phyloP scores from a whole-genome alignment of 371 early-diverging fungal genomes.

The Entomophthora muscae region DNA sequence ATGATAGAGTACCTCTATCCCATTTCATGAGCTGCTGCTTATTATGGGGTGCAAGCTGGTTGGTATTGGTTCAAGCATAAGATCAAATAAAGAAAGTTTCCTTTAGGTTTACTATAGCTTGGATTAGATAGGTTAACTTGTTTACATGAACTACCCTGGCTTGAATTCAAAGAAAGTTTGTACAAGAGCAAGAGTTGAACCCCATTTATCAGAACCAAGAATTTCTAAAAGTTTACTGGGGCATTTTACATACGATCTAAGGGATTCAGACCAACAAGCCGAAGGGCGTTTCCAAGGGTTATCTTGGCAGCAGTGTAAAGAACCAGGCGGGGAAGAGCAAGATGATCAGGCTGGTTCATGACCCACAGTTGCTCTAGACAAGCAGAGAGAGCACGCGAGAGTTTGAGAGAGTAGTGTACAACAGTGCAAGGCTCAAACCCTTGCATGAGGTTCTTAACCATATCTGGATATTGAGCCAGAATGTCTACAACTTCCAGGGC shows the following conservation, averaged over 20 bases:
- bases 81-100: too few relatives aligned
- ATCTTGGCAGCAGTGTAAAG: constrained; percentile 53
- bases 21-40: too few relatives aligned
- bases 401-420: constrained; percentile 80
- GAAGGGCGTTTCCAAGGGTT: constrained; percentile 61
- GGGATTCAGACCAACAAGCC: constrained; percentile 60
- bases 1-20: too few relatives aligned
- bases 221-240: too few relatives aligned
- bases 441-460: constrained; percentile 40
- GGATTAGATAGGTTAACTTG: too few relatives aligned
- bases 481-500: constrained; percentile 59
- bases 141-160: too few relatives aligned
- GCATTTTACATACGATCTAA: constrained; percentile 80
- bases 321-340: constrained; percentile 68
- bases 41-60: too few relatives aligned
- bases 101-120: too few relatives aligned
- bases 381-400: constrained; percentile 68
- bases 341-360: constrained; percentile 46
- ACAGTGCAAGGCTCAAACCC: constrained; percentile 85
- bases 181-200: too few relatives aligned
- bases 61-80: too few relatives aligned
- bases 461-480: constrained; percentile 83
- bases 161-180: too few relatives aligned
- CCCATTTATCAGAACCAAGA: too few relatives aligned
- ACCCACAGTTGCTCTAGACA: constrained; percentile 78